Base-by-base conservation (phyloP, 2,329 filamentous ascomycete species). In the Lizonia empirigonia region DNA sequence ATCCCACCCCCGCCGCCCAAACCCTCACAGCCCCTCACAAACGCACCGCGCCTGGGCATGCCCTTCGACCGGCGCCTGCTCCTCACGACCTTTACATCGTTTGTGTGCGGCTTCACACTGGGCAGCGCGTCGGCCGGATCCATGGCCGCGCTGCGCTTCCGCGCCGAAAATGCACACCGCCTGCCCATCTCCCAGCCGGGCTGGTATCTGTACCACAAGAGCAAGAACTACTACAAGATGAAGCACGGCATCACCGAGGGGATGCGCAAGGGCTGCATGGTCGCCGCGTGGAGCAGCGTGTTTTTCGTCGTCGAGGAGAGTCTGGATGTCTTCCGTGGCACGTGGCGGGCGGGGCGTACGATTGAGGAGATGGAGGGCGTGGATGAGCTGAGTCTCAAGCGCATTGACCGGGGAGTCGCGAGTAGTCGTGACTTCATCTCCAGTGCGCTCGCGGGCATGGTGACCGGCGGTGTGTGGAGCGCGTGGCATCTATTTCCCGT, bases 151-250 rank as follows among this genome's bases (percentile, higher is more conserved):
- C 80, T 96, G 50, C 88, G 89, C 30, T 99, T 97, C 77, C 88
- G 93, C 47, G 94, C 94, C 53, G 94, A 99, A 76, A 96, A 99
- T 70, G 91, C 94, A 1, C 94, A 99, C 79, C 89, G 93, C 60
- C 85, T 97, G 56, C 94, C 94, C 16, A 86, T 84, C 3, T 87
- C 87, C 1, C 86, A 90, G 20, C 85, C 86, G 2, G 93, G 91
- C 15, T 99, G 94, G 94, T 99, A 93, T 71, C 83, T 97, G n/a
- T 99, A 99, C 74, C 93, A 97, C 79, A 97, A 97, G 76, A 90
- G 86, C 70, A 97, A 97, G 75, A 97, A 96, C 75, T 97, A 99
- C 77, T 85, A 91, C 65, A 83, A 88, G 42, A 86, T 90, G 64
- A 82, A 88, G 18, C 89, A 88, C 5, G 93, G 89, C 0, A 77